A percentile compares a stretch with the other conserved stretches of the same genome.
phyloP scores from a whole-genome alignment of 805 yeast species.

The Kodamaea nitidulidarum region DNA sequence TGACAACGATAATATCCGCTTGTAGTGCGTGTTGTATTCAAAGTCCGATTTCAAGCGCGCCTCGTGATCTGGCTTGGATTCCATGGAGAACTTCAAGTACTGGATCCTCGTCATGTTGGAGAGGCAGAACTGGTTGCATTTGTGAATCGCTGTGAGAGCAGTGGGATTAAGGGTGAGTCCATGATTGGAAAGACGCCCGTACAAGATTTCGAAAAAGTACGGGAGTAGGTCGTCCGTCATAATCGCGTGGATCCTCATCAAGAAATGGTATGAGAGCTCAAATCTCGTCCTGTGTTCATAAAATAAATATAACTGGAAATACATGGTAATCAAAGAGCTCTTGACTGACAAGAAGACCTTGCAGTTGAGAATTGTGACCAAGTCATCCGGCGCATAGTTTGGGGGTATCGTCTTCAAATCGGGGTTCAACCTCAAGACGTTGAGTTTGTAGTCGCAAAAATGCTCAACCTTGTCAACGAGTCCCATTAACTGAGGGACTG shows the following conservation, averaged over 20 bases:
- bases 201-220: slow-evolving; percentile 11
- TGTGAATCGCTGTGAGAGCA: slow-evolving; percentile 11
- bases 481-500: slow-evolving; percentile 12
- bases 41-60: slow-evolving; percentile 10
- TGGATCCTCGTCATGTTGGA: slow-evolving; percentile 20
- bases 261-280: slow-evolving; percentile 9
- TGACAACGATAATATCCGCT: slow-evolving; percentile 7
- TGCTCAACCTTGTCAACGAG: slow-evolving; percentile 10
- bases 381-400: slow-evolving; percentile 2
- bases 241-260: slow-evolving; percentile 9
- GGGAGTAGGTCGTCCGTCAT: slow-evolving; percentile 12
- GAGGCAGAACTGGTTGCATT: slow-evolving; percentile 12
- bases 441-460: slow-evolving; percentile 6
- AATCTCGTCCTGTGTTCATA: slow-evolving; percentile 10
- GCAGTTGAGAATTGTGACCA: slow-evolving; percentile 9
- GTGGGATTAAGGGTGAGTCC: slow-evolving; percentile 10
- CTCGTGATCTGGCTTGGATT: slow-evolving; percentile 12
- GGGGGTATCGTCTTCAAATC: slow-evolving; percentile 4
- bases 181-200: slow-evolving; percentile 10
- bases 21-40: slow-evolving; percentile 9
- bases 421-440: slow-evolving; percentile 6
- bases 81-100: slow-evolving; percentile 13
- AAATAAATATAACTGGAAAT: slow-evolving; percentile 12
- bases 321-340: slow-evolving; percentile 11
- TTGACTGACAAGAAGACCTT: slow-evolving; percentile 13